These are phyloP conservation scores for Talaromyces sp. DNA, from an alignment of 2,329 filamentous ascomycete species.

Conservation along the genomic window DNA sequence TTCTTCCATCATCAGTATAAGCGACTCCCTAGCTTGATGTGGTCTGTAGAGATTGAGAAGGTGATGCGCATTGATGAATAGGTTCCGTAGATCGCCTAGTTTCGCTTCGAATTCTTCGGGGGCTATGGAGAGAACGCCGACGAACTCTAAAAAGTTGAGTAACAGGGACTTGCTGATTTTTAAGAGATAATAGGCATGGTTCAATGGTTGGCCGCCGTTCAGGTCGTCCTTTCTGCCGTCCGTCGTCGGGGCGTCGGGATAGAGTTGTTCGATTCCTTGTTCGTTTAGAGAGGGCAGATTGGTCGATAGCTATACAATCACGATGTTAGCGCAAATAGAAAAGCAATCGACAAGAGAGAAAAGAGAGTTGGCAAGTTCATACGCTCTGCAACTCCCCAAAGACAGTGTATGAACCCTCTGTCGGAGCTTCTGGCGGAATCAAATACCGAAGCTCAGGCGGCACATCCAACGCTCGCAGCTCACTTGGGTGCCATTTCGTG, in stretches of 20 bases:
- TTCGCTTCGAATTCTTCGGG: conserved; percentile 66
- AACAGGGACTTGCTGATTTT: conserved; percentile 77
- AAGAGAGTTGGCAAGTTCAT: conserved; percentile 19
- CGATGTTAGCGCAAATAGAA: background rate
- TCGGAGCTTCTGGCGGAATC: conserved; percentile 72
- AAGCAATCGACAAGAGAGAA: background rate
- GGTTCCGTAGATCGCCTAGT: conserved; percentile 68
- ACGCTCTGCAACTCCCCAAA: conserved; percentile 66
- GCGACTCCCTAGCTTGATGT: conserved; percentile 82
- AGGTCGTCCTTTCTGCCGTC: conserved; percentile 50
- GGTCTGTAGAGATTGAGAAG: conserved; percentile 91
- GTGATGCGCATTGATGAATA: conserved; percentile 89
- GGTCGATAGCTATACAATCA: conserved; percentile 45
- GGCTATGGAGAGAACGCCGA: conserved; percentile 64
- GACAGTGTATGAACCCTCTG: conserved; percentile 63
- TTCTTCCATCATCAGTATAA: conserved; percentile 83
- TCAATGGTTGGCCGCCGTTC: conserved; percentile 42
- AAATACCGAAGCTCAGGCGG: conserved; percentile 70
- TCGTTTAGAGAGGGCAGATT: conserved; percentile 63
- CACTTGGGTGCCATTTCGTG: conserved; percentile 31
- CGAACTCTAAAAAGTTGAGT: conserved; percentile 81
- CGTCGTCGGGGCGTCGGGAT: conserved; percentile 45
- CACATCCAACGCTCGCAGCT: conserved; percentile 43
- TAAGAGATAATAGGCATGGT: conserved; percentile 60
- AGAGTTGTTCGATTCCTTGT: conserved; percentile 67